A percentile compares a stretch with the other conserved stretches of the same genome.
Conservation (phyloP, 1,139 yeast species). For the Hansenula lynferdii region DNA sequence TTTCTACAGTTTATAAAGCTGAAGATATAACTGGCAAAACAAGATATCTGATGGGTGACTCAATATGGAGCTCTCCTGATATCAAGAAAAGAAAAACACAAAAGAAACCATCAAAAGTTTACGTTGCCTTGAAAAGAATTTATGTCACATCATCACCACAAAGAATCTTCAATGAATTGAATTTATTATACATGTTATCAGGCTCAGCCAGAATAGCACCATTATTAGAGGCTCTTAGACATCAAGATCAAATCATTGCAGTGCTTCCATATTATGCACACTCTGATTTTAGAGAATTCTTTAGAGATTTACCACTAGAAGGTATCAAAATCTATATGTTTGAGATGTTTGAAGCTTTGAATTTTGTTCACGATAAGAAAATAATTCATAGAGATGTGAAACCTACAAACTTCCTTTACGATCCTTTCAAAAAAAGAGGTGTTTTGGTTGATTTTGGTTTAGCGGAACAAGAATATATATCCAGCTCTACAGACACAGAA, state of each 20-base stretch:
- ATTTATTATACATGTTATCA: conserved; percentile 59
- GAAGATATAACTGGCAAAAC: conserved; percentile 47
- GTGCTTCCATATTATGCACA: conserved; percentile 90
- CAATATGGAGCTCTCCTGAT: conserved; percentile 87
- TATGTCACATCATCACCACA: conserved; percentile 95
- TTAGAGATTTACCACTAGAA: conserved; percentile 68
- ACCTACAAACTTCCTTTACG: conserved; percentile 63
- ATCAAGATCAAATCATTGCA: conserved; percentile 89
- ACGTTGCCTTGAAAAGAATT: conserved; percentile 88
- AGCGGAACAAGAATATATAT: conserved; percentile 19
- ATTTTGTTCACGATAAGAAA: conserved; percentile 55
- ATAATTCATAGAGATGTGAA: conserved; percentile 76
- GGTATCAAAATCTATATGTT: conserved; percentile 80
- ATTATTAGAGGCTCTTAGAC: conserved; percentile 77
- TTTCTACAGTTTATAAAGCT: conserved; percentile 82
- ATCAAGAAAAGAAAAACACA: conserved; percentile 22
- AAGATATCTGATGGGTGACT: conserved; percentile 85
- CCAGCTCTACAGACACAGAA: conserved; percentile 12
- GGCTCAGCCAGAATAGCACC: conserved; percentile 84
- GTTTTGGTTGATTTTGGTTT: conserved; percentile 24
- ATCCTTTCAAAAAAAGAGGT: conserved; percentile 35
- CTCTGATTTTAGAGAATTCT: conserved; percentile 84
- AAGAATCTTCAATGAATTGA: conserved; percentile 83
- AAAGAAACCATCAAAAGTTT: conserved; percentile 36
- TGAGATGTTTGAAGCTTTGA: conserved; percentile 59